These are phyloP conservation scores for Capsella bursapastoris DNA, from an alignment of 345 rosid genomes.

Conservation along the genomic window DNA sequence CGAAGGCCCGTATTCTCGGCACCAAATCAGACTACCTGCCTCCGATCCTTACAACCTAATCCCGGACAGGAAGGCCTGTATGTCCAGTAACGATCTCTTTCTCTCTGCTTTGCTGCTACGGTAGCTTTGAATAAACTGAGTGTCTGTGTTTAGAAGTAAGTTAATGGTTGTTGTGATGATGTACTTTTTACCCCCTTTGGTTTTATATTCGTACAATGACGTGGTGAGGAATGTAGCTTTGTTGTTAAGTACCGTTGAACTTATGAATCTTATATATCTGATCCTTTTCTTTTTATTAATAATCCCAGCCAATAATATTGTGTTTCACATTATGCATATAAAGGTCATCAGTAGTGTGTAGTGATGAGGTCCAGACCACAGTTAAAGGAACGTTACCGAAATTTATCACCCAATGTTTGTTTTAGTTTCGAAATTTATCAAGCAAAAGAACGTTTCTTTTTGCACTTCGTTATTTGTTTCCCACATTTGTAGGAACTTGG, in stretches of 20 bases:
- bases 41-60: constrained; percentile 87
- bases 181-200: constrained; percentile 25
- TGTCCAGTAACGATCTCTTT: constrained; percentile 16
- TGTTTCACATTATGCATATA: background rate
- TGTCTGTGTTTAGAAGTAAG: constrained; percentile 35
- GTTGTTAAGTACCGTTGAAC: constrained; percentile 23
- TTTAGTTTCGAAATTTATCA: no score
- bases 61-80: background rate
- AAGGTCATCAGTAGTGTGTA: background rate
- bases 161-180: constrained; percentile 38
- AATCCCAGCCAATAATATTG: background rate
- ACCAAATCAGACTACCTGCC: constrained; percentile 88
- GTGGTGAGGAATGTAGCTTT: constrained; percentile 37
- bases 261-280: constrained; percentile 30
- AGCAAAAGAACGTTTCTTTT: background rate
- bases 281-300: background rate
- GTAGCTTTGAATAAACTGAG: constrained; percentile 36
- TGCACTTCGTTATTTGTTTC: background rate
- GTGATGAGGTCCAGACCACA: background rate
- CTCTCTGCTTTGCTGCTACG: constrained; percentile 3
- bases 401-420: no score
- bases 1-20: constrained; percentile 87
- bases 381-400: no score
- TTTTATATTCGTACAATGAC: constrained; percentile 33
- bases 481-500: background rate